Evolutionary conservation across 371 early-diverging fungal genomes (phyloP), one percentile per base, ranked within the genome.

Genomic region (Homolaphlyctis polyrhiza): DNA sequence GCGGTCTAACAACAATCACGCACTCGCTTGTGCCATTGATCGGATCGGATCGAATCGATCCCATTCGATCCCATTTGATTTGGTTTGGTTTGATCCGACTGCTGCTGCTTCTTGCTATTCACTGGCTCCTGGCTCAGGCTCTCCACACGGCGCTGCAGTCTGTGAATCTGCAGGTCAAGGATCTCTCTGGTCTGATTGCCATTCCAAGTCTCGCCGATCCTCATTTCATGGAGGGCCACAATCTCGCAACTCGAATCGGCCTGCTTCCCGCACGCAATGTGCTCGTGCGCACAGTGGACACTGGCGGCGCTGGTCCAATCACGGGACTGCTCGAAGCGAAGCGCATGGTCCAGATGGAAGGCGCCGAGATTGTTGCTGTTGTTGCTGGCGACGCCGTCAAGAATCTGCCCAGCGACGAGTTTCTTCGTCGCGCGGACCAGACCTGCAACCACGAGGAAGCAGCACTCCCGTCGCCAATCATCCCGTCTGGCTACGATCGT

Each of bases 331-430:
- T 73, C 35, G 63, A 66, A 35, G 71, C 74, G 14, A 60, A 65
- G 50, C 63, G 74, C 32, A 74, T 74, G 71, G 63, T 69, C 43
- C 29, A 60, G 39, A 54, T 48, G 45, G 67, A 71, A 57, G 69
- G 69, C 36, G 69, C 60, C 30, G 71, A 71, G 18, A 58, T 71
- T 8, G 74, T 74, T 6, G 74, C 74, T 6, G 71, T 74, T 0
- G 71, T 74, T 3, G 74, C 74, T 21, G 74, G 55, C 23, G 70
- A 73, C 54, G 68, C 70, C 28, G 74, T 73, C 39, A 70, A 71
- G 57, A 36, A 59, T 14, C 63, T 73, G 36, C 39, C 71, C 8
- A 30, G 60, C 8, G 49, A 68, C 30, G 74, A 73, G 64, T 73
- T 73, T 52, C 60, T 73, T 33, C 57, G 43, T 23, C 61, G 69